Base-by-base conservation (phyloP, 2,329 filamentous ascomycete genomes). In the Didymella sp. region DNA sequence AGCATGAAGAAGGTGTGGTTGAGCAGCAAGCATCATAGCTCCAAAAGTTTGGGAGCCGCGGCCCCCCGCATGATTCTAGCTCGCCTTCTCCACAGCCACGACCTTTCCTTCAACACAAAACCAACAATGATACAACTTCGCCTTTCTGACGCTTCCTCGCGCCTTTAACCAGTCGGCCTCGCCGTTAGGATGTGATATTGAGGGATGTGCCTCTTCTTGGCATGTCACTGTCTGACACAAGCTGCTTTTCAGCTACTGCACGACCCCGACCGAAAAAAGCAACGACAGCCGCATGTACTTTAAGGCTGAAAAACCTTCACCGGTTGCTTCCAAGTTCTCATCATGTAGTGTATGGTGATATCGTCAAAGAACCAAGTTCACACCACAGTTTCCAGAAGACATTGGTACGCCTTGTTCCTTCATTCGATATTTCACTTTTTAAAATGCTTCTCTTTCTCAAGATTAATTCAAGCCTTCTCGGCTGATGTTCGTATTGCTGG, bases 1-100 rank as follows among this genome's bases (percentile, higher is more conserved):
- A 78, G 68, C 74, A 77, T 77, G 43, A 60, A 48, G 61, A 50
- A 56, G 58, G 51, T 54, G 43, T 43, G 35, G 45, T 51, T 22
- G 19, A 8, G 31, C 33, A 49, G 37, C 21, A 31, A 48, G 49
- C 63, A 65, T 60, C 56, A 59, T 59, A 60, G 58, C 57, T 58
- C 48, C 17, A 33, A 51, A 59, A 58, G 60, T 62, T 63, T 64
- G 49, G 52, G 41, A 50, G 49, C 42, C 41, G 49, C 49, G 56
- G 51, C 51, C n/a, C n/a, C n/a, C 51, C 13, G 12, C 44, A 12
- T 33, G 21, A 51, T 30, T 40, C 21, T 19, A 7, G 47, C 27
- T 19, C 15, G 28, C n/a, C 27, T 22, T 31, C 25, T 27, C 25
- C 25, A 27, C 8, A 27, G 8, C 33, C 24, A 40, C 37, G 41